These are phyloP conservation scores for Stephania japonica DNA, from an alignment of 164 flowering plant genomes.

Conservation along the genomic window DNA sequence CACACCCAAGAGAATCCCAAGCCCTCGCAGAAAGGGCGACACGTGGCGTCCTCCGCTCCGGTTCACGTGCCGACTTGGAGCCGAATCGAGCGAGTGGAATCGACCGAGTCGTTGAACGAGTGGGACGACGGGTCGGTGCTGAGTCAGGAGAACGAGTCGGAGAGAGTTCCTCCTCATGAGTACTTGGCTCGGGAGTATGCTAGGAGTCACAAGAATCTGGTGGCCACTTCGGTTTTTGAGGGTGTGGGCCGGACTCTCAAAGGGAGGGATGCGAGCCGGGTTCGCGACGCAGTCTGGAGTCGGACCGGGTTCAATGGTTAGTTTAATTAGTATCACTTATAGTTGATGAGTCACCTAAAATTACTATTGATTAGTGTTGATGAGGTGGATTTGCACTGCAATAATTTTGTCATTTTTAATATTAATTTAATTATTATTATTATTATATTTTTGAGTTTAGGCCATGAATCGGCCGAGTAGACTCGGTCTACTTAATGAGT, in stretches of 20 bases:
- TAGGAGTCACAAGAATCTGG: conserved; percentile 30
- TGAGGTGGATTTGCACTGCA: neutral
- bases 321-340: conserved; percentile 1
- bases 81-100: conserved; percentile 58
- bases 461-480: conserved; percentile 36
- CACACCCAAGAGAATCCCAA: conserved; percentile 26
- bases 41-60: conserved; percentile 77
- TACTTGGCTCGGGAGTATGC: conserved; percentile 61
- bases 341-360: too few relatives aligned
- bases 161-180: conserved; percentile 87
- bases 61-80: conserved; percentile 85
- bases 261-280: conserved; percentile 94
- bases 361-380: too few relatives aligned
- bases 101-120: conserved; percentile 60
- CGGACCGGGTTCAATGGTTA: conserved; percentile 88
- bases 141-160: conserved; percentile 27
- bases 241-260: conserved; percentile 94
- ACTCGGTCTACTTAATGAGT: conserved; percentile 13
- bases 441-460: conserved; percentile 4
- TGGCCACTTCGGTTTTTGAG: conserved; percentile 64
- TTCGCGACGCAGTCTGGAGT: conserved; percentile 92
- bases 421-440: conserved; percentile 12
- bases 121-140: conserved; percentile 36
- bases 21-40: conserved; percentile 21
- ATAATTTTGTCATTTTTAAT: neutral